Conservation (phyloP, 805 yeast species). For the Candida arabinofermentans region DNA sequence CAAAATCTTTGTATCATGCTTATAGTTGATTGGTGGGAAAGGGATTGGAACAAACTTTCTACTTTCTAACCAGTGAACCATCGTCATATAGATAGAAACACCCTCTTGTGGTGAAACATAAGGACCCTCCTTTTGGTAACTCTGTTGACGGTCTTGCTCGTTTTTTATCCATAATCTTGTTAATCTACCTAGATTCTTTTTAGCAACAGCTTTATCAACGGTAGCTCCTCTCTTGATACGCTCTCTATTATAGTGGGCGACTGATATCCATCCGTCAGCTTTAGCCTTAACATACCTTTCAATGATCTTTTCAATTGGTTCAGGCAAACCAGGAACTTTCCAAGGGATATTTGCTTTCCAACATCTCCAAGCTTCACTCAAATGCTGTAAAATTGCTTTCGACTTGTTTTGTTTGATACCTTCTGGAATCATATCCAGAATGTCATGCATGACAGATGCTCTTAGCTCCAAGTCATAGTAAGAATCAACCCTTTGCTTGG, state of each 20-base stretch:
- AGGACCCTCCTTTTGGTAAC: conserved; percentile 82
- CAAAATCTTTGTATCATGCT: conserved; percentile 87
- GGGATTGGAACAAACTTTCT: conserved; percentile 84
- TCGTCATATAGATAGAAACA: conserved; percentile 74
- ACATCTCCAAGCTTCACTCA: conserved; percentile 98
- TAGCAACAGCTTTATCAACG: conserved; percentile 90
- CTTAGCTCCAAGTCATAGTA: conserved; percentile 90
- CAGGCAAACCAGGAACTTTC: conserved; percentile 96
- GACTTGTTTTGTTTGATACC: conserved; percentile 86
- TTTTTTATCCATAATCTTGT: conserved; percentile 89
- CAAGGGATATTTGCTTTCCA: conserved; percentile 99
- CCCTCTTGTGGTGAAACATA: conserved; percentile 84
- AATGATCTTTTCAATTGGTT: conserved; percentile 80
- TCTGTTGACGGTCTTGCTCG: conserved; percentile 85
- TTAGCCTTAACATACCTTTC: conserved; percentile 89
- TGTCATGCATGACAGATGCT: conserved; percentile 93
- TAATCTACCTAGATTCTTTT: conserved; percentile 86
- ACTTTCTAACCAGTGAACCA: conserved; percentile 89
- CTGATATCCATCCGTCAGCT: conserved; percentile 95
- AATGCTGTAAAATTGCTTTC: conserved; percentile 83
- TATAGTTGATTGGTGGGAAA: conserved; percentile 87
- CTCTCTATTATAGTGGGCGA: conserved; percentile 89
- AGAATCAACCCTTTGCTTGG: conserved; percentile 94
- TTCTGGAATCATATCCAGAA: conserved; percentile 95
- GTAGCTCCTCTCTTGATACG: conserved; percentile 85